These are phyloP conservation scores for Yarrowia hollandica DNA, from an alignment of 805 yeast species.

Conservation along the genomic window DNA sequence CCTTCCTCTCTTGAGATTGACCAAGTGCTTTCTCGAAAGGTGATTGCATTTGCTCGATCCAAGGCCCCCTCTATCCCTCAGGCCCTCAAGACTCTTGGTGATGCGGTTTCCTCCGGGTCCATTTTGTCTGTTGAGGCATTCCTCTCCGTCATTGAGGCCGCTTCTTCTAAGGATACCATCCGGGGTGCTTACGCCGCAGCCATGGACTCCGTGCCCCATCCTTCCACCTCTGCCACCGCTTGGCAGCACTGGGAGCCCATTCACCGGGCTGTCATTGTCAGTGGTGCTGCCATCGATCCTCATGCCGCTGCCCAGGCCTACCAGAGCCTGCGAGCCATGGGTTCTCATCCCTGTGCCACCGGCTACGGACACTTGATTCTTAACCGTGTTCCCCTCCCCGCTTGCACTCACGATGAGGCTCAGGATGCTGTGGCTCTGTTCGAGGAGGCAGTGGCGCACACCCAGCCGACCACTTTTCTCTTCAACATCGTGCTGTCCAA, in stretches of 20 bases:
- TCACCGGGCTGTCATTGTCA: conserved; percentile 37
- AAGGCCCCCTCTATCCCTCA: conserved; percentile 7
- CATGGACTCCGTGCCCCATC: conserved; percentile 33
- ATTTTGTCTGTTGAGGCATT: not conserved
- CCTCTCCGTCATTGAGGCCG: conserved; percentile 11
- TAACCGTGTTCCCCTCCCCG: conserved; percentile 6
- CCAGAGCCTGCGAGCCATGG: conserved; percentile 36
- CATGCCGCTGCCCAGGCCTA: conserved; percentile 34
- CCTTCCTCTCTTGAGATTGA: not conserved
- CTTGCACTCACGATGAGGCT: conserved; percentile 40
- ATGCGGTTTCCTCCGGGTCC: not conserved
- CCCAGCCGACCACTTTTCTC: conserved; percentile 40
- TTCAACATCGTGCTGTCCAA: conserved; percentile 43
- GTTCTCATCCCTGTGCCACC: conserved; percentile 41
- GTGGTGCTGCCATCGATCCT: conserved; percentile 35
- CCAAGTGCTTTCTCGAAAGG: conserved; percentile 1
- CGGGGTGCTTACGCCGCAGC: not conserved
- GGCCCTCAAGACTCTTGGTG: not conserved
- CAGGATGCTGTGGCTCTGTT: conserved; percentile 40
- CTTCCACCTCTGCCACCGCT: conserved; percentile 31
- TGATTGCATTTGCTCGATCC: conserved; percentile 4
- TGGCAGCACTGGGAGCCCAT: conserved; percentile 39
- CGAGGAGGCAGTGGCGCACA: conserved; percentile 38
- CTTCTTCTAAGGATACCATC: conserved; percentile 6
- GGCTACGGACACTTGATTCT: conserved; percentile 42